Base-by-base conservation (phyloP, 2,329 filamentous ascomycete species). In the Colletotrichum liaoningense region DNA sequence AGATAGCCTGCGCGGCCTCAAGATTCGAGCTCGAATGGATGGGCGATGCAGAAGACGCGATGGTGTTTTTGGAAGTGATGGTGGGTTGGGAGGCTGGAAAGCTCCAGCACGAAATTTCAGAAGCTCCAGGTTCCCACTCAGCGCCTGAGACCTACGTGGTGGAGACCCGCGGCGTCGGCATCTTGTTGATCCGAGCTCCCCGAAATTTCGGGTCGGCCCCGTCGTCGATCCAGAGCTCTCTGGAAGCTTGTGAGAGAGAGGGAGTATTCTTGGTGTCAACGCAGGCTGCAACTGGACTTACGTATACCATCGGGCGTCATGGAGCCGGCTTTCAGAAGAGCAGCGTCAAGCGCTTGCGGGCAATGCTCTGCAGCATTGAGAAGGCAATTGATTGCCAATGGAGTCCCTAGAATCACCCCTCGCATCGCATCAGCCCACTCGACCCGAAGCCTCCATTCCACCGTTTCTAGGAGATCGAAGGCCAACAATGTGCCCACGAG, bases 1-100 rank as follows among this genome's bases (percentile, higher is more conserved):
- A 86, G 85, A 81, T 80, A 85, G 84, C 85, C 86, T 86, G 86
- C 85, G 84, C 85, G 84, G 85, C 84, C 81, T 76, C 80, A 76
- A 74, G 77, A 74, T 74, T 72, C 52, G 72, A 74, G 68, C 69
- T 72, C 68, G 63, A 68, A 46, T 72, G 24, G 49, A 72, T 68
- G 46, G 22, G 26, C 42, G 22, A 72, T 42, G 54, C 68, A 72
- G 49, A 58, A 67, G 56, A 70, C 57, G 75, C 69, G 71, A 59
- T 73, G 60, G 35, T 74, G 52, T 62, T 67, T 67, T 42, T 67
- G 65, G 67, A 24, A 66, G 68, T 67, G 64, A 62, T 65, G 72
- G 42, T 65, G 72, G 59, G 52, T 52, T 56, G 22, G 63, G 72
- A 73, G 73, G 73, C 69, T 69, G 66, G 69, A 56, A 26, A 74